A percentile compares a stretch with the other conserved stretches of the same genome.
phyloP scores from a whole-genome alignment of 805 yeast species.

The Schwanniomyces pseudopolymorphus region DNA sequence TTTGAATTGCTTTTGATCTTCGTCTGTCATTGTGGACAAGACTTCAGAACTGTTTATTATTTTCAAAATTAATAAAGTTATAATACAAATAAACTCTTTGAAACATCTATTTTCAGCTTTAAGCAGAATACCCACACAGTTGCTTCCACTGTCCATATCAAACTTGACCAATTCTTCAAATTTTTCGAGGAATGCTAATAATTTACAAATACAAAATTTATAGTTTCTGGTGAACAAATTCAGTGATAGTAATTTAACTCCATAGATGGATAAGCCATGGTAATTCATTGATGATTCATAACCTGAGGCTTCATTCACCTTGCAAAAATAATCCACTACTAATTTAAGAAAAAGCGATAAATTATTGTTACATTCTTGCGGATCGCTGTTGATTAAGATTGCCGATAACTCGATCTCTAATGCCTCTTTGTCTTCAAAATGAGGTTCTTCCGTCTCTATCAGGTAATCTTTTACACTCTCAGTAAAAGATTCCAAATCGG shows the following conservation, averaged over 20 bases:
- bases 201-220: constrained; percentile 36
- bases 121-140: constrained; percentile 6
- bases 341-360: constrained; percentile 32
- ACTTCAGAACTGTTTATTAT: constrained; percentile 17
- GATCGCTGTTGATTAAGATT: constrained; percentile 34
- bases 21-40: neutral
- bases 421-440: neutral
- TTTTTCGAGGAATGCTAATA: constrained; percentile 30
- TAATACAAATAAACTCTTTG: constrained; percentile 36
- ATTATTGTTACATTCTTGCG: constrained; percentile 39
- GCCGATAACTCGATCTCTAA: constrained; percentile 1
- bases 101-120: constrained; percentile 20
- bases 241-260: constrained; percentile 35
- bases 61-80: constrained; percentile 32
- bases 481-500: neutral
- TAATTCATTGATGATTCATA: constrained; percentile 15
- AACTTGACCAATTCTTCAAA: constrained; percentile 17
- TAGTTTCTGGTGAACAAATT: constrained; percentile 39
- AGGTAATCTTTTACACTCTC: neutral
- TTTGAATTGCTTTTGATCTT: neutral
- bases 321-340: constrained; percentile 30
- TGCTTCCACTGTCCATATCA: neutral
- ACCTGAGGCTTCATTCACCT: constrained; percentile 5
- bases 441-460: neutral
- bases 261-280: constrained; percentile 31